Evolutionary conservation across 2,329 filamentous ascomycete genomes (phyloP).

Genomic region (Cercospora brassicicola): DNA sequence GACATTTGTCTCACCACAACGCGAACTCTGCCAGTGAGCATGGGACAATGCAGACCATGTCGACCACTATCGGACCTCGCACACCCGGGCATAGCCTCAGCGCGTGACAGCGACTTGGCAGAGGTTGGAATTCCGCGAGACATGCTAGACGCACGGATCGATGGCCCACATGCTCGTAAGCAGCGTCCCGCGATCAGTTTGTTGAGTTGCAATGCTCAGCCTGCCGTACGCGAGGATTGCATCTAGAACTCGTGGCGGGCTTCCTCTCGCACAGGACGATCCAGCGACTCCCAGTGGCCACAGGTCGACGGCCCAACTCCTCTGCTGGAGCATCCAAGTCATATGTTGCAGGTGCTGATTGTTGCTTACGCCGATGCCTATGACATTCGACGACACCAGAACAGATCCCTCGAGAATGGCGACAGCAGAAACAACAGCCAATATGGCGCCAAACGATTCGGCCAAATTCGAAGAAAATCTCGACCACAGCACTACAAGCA

Average conservation of each 20-base stretch:
- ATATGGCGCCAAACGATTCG: neutral
- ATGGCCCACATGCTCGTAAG: neutral
- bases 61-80: neutral
- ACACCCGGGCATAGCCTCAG: neutral
- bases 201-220: neutral
- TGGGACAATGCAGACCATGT: neutral
- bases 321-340: neutral
- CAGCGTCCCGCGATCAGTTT: neutral
- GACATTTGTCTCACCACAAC: neutral
- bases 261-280: neutral
- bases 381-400: neutral
- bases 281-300: neutral
- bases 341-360: neutral
- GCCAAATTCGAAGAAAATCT: neutral
- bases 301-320: neutral
- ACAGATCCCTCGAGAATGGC: neutral
- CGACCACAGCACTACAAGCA: neutral
- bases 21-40: neutral
- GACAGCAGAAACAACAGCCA: neutral
- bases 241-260: neutral
- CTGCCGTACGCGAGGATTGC: neutral
- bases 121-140: neutral
- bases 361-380: neutral
- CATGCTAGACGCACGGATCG: neutral
- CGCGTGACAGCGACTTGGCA: neutral